Percentiles rank a stretch among this genome's conserved stretches.
Conservation (phyloP, 1,139 yeast species). For the Hansenula sp. region DNA sequence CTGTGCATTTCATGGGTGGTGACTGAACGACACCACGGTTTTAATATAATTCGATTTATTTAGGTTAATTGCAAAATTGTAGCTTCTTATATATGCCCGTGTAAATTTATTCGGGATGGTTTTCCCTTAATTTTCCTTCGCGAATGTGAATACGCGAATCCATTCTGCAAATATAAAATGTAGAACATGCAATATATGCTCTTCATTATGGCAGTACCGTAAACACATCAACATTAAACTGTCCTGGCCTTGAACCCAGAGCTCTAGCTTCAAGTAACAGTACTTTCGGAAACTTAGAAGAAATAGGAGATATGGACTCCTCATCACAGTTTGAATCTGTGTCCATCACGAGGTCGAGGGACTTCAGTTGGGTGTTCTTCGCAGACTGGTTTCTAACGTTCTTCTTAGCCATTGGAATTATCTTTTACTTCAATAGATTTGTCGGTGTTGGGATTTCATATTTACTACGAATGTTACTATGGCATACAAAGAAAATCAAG, state of each 20-base stretch:
- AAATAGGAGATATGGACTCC: neutral
- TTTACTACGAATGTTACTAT: constrained; percentile 49
- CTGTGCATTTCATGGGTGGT: neutral
- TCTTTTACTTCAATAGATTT: constrained; percentile 75
- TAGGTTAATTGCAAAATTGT: too few species aligned
- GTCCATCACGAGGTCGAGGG: constrained; percentile 21
- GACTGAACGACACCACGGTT: too few species aligned
- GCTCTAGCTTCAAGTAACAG: neutral
- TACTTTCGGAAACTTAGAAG: neutral
- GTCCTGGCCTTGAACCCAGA: neutral
- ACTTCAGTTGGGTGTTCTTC: constrained; percentile 77
- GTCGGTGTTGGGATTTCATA: constrained; percentile 60
- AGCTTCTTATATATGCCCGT: too few species aligned
- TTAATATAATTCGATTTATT: too few species aligned
- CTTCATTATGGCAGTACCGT: too few species aligned
- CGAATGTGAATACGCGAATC: too few species aligned
- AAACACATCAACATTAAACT: neutral
- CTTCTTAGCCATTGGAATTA: constrained; percentile 55
- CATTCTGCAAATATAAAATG: neutral
- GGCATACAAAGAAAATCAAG: constrained; percentile 56
- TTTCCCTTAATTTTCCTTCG: too few species aligned
- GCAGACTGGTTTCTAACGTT: constrained; percentile 77
- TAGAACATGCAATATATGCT: neutral
- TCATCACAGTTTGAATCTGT: constrained; percentile 20
- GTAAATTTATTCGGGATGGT: too few species aligned